phyloP scores from a whole-genome alignment of 176 grass and related monocot genomes.

The Cenchrus fungigraminus region DNA sequence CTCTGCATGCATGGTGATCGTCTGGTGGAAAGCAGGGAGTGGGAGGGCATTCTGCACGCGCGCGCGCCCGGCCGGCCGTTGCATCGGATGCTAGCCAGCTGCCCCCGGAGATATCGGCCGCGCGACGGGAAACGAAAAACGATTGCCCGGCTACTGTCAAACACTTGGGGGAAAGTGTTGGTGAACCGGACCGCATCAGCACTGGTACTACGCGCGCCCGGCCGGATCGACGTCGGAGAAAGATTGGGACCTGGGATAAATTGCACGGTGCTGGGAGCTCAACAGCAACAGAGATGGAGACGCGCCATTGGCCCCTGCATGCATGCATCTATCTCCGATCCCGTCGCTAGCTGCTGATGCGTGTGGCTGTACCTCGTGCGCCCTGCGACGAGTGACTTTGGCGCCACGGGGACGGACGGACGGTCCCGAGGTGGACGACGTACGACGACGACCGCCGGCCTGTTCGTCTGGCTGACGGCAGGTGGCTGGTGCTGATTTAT shows the following conservation, averaged over 20 bases:
- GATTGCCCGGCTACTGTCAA: neutral
- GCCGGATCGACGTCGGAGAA: neutral
- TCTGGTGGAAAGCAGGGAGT: neutral
- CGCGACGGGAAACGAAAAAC: neutral
- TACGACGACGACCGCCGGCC: neutral
- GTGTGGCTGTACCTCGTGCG: no score
- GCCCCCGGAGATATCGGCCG: neutral
- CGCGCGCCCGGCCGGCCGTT: neutral
- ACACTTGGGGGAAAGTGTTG: neutral
- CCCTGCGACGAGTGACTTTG: neutral
- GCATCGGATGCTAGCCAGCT: neutral
- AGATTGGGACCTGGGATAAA: neutral
- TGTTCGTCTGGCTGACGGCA: no score
- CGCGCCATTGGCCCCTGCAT: neutral
- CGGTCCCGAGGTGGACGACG: neutral
- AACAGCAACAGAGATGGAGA: neutral
- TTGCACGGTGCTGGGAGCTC: no score
- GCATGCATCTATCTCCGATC: neutral
- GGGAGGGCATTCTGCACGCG: neutral
- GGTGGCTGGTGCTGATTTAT: no score
- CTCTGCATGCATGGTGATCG: neutral
- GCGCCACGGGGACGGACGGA: neutral
- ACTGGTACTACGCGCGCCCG: neutral
- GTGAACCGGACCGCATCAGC: neutral
- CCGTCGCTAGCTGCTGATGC: no score